Evolutionary conservation across 1,284 basidiomycete genomes (phyloP).

Genomic region (Tilletia walkeri): DNA sequence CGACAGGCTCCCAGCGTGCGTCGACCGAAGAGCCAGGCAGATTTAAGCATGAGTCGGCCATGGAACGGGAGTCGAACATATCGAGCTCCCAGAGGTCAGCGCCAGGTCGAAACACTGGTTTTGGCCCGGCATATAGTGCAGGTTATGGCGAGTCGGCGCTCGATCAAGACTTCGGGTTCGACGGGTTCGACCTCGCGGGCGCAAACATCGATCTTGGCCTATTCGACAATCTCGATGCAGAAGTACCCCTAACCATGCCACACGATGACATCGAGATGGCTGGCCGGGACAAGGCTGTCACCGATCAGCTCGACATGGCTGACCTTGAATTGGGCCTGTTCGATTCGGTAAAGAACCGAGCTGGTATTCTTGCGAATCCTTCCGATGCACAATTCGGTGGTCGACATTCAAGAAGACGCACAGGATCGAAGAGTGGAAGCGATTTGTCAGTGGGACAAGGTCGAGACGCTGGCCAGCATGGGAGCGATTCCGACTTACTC

Average conservation of each 20-base stretch:
- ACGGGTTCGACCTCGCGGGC: not conserved
- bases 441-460: not conserved
- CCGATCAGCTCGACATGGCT: too few relatives aligned
- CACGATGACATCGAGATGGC: too few relatives aligned
- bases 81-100: too few relatives aligned
- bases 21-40: not conserved
- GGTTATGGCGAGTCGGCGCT: not conserved
- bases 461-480: not conserved
- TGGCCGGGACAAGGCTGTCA: too few relatives aligned
- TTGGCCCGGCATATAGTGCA: not conserved
- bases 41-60: not conserved
- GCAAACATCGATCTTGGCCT: conserved; percentile 11
- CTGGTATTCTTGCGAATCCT: too few relatives aligned
- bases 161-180: not conserved
- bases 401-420: not conserved
- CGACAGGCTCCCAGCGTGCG: not conserved
- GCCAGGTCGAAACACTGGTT: not conserved
- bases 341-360: too few relatives aligned
- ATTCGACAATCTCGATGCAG: not conserved
- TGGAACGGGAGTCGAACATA: too few relatives aligned
- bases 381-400: not conserved
- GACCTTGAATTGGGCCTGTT: too few relatives aligned
- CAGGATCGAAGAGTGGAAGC: not conserved
- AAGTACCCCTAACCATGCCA: not conserved
- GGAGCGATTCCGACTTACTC: not conserved